A percentile compares a stretch with the other conserved stretches of the same genome.
Conservation (phyloP, 257 asterid species). For the Nicotiana noctiflora region DNA sequence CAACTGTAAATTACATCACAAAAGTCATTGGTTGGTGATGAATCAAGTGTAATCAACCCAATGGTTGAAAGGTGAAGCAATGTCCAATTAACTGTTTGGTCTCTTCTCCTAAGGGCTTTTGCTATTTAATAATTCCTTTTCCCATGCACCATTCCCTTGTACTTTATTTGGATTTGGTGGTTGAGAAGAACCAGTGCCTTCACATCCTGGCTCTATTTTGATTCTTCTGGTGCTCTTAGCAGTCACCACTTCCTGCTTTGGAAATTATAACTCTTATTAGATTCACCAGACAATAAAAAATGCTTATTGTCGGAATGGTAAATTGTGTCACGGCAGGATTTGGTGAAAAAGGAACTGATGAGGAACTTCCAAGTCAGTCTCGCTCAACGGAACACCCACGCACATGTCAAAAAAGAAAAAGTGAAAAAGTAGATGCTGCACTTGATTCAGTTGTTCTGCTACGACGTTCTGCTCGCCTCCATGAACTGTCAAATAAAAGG, state of each 20-base stretch:
- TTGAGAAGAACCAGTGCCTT: neutral
- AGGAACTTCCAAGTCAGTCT: neutral
- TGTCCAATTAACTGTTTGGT: neutral
- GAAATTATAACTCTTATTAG: neutral
- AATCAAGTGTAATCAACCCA: neutral
- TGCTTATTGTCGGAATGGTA: neutral
- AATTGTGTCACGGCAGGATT: neutral
- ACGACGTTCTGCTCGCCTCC: slow-evolving; percentile 22
- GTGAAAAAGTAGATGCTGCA: neutral
- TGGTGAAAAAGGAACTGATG: neutral
- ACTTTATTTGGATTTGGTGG: neutral
- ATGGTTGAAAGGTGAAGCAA: neutral
- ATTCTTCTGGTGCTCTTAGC: neutral
- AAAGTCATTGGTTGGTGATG: neutral
- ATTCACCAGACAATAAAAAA: neutral
- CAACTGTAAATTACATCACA: neutral
- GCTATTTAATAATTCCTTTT: neutral
- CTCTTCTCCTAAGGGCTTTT: neutral
- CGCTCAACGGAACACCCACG: neutral
- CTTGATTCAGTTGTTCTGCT: slow-evolving; percentile 17
- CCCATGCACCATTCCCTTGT: neutral
- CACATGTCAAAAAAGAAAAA: neutral
- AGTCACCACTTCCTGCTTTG: neutral
- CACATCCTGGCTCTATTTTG: neutral
- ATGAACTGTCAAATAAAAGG: slow-evolving; percentile 33